phyloP scores from a whole-genome alignment of 116 monocot genomes.

The Phalaenopsis hybrid region DNA sequence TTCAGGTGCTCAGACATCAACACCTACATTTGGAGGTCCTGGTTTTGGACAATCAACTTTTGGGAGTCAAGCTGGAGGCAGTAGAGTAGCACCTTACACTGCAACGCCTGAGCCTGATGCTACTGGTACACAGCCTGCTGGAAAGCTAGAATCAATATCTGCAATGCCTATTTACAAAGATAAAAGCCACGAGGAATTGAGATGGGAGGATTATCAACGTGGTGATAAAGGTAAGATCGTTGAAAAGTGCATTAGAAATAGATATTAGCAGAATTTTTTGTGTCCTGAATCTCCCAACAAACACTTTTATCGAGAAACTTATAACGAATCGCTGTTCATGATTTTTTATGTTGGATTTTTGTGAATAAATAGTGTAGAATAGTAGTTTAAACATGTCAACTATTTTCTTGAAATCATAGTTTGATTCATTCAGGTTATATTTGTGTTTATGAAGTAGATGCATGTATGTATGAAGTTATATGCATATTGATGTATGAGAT shows the following conservation, averaged over 20 bases:
- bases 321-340: neutral
- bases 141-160: conserved; percentile 90
- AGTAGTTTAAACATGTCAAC: neutral
- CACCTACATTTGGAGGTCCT: conserved; percentile 75
- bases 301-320: neutral
- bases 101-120: conserved; percentile 68
- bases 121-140: conserved; percentile 61
- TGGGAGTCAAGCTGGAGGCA: conserved; percentile 73
- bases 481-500: too few species aligned
- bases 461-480: too few species aligned
- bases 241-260: neutral
- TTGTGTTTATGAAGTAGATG: too few species aligned
- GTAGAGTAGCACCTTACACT: conserved; percentile 59
- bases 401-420: neutral
- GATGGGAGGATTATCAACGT: conserved; percentile 97
- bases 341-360: neutral
- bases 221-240: conserved; percentile 73
- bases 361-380: neutral
- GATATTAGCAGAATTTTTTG: neutral
- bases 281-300: neutral
- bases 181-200: conserved; percentile 91
- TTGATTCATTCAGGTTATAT: neutral
- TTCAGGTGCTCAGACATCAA: conserved; percentile 61
- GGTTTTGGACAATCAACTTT: conserved; percentile 77
- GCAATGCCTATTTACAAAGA: conserved; percentile 96